phyloP scores from a whole-genome alignment of 306 rosid species.

The Boehmeria nivea region DNA sequence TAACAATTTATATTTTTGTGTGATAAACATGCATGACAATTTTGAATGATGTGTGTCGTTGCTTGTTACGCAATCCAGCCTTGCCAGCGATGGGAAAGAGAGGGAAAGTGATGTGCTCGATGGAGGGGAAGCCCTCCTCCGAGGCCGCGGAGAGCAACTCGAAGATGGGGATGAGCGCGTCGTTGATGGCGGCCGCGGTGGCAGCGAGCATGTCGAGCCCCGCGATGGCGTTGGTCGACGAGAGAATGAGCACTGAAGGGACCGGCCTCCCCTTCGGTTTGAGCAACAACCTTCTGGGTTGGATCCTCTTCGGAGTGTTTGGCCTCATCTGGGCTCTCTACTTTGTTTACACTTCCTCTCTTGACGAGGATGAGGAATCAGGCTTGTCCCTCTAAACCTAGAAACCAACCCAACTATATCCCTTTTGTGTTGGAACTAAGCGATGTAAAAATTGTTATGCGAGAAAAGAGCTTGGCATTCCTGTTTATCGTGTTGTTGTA shows the following conservation, averaged over 20 bases:
- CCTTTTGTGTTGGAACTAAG: neutral
- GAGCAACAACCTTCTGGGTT: slow-evolving; percentile 86
- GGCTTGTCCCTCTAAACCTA: slow-evolving; percentile 67
- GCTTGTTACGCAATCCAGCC: no score
- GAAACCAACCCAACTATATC: neutral
- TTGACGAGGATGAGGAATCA: slow-evolving; percentile 94
- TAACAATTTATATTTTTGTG: no score
- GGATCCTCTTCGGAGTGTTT: slow-evolving; percentile 75
- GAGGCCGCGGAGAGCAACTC: slow-evolving; percentile 31
- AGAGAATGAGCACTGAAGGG: slow-evolving; percentile 89
- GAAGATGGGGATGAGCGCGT: slow-evolving; percentile 53
- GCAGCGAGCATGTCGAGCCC: slow-evolving; percentile 68
- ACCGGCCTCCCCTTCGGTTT: slow-evolving; percentile 95
- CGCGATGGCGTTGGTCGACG: slow-evolving; percentile 93
- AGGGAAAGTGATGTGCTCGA: slow-evolving; percentile 70
- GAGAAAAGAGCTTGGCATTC: slow-evolving; percentile 5
- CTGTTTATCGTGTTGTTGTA: slow-evolving; percentile 25
- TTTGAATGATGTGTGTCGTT: no score
- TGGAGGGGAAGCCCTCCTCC: slow-evolving; percentile 43
- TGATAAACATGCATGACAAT: no score
- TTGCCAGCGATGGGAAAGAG: slow-evolving; percentile 57
- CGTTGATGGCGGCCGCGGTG: slow-evolving; percentile 51
- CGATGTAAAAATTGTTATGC: slow-evolving; percentile 26
- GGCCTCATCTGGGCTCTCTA: slow-evolving; percentile 69
- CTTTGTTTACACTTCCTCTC: slow-evolving; percentile 46